Evolutionary conservation across 305 asterid genomes (phyloP), one percentile per base, ranked within the genome.

Genomic region (Fraxinus greggii): DNA sequence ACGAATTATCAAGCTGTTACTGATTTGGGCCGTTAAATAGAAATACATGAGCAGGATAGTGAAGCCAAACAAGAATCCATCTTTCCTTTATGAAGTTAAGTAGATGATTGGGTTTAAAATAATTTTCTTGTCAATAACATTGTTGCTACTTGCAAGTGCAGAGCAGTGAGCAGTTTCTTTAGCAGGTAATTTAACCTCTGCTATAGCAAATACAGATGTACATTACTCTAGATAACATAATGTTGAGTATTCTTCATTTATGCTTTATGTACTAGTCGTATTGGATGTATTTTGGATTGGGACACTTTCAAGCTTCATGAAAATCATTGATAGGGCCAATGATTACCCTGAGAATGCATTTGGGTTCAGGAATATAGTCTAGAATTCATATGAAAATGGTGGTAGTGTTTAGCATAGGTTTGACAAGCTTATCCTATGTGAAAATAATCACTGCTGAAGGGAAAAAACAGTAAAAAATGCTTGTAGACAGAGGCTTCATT

Each of bases 301-400:
- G 10, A 17, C 10, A 70, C 63, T 80, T 38, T 70, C 75, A 72
- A 28, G 84, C 73, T 80, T 80, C 82, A 40, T 72, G 42, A 63
- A 48, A 78, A 35, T 32, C 24, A 26, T 83, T 75, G 81, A 61
- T 56, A 56, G 77, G 61, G 32, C 8, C 61, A 33, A 59, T 29
- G 28, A 54, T 70, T 70, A 63, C 45, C 13, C 38, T 75, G 51
- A 29, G 33, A 61, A 51, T 63, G 63, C 51, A 35, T 82, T 35
- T 80, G 59, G 12, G 28, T 24, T 76, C 31, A 10, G 54, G 67
- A 51, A 51, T 21, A 23, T 26, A 61, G 61, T 24, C 61, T 79
- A 19, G 72, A n/a, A 67, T 59, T 2, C 42, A 59, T 63, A 69
- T 38, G 17, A 23, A 48, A 69, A 17, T 35, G n/a, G 70, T 81